Evolutionary conservation across 2,329 filamentous ascomycete genomes (phyloP).

Genomic region (Tympanopsis confertula): DNA sequence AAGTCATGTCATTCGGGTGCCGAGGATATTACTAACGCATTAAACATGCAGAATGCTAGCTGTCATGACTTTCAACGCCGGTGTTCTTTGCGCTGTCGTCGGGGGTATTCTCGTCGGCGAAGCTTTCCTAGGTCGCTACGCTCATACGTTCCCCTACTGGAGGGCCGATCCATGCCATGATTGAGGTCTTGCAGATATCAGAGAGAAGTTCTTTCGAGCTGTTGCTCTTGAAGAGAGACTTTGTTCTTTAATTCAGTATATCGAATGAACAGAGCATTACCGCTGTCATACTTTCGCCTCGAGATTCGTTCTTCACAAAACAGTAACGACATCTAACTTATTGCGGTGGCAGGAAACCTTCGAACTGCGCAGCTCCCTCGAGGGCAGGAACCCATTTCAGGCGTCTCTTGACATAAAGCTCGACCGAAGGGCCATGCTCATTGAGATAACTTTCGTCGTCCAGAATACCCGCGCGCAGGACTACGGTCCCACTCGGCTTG

Average conservation of each 20-base stretch:
- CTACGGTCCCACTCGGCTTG: slow-evolving; percentile 8
- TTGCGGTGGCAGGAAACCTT: slow-evolving; percentile 10
- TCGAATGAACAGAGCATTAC: too few species aligned
- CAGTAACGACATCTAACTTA: too few species aligned
- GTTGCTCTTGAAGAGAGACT: too few species aligned
- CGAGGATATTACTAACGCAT: background rate
- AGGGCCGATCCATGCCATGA: too few species aligned
- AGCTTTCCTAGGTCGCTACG: slow-evolving; percentile 14
- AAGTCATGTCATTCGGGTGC: slow-evolving; percentile 2
- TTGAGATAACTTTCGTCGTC: slow-evolving; percentile 16
- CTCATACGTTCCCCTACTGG: too few species aligned
- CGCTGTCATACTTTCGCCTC: too few species aligned
- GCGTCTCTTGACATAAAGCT: slow-evolving; percentile 15
- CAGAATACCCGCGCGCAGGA: slow-evolving; percentile 21
- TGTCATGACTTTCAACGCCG: slow-evolving; percentile 17
- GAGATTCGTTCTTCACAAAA: too few species aligned
- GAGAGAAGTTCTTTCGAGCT: too few species aligned
- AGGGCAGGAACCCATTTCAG: slow-evolving; percentile 11
- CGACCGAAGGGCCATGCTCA: slow-evolving; percentile 13
- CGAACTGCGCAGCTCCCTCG: slow-evolving; percentile 13
- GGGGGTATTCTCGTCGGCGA: slow-evolving; percentile 15
- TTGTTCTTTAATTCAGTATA: too few species aligned
- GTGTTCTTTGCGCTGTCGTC: slow-evolving; percentile 15
- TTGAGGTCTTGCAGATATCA: too few species aligned
- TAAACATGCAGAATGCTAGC: slow-evolving; percentile 13